Base-by-base conservation (phyloP, 2,329 filamentous ascomycete species). In the Penicillium sp. region DNA sequence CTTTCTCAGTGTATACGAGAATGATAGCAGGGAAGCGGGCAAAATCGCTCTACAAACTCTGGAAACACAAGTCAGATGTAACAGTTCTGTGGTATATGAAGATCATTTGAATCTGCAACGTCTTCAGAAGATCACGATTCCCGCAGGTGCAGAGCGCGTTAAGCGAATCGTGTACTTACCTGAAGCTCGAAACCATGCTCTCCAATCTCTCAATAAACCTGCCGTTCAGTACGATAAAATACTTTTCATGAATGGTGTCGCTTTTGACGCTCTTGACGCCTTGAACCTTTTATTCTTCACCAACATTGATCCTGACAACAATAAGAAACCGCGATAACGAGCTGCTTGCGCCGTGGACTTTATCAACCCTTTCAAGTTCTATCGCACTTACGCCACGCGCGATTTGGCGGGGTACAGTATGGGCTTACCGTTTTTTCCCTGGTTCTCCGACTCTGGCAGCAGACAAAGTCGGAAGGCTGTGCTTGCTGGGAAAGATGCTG, bases 321-420 rank as follows among this genome's bases (percentile, higher is more conserved):
- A 81, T 29, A 88, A 88, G 5, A 74, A 76, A n/a, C 70, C 84
- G 0, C 77, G 81, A 49, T 92, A 92, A 70, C 84, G 88, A 9
- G 87, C 90, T 4, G 89, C 88, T 2, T 92, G 90, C 70, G 88
- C 88, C 0, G 82, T 90, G 17, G 90, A 93, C 77, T 92, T 89
- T 70, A 87, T 88, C 71, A 86, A 87, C 64, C 85, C 89, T 0
- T 87, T 91, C 76, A 88, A 90, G 65, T 91, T 90, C 72, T 93
- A 93, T 75, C 91, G 93, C 73, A 87, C 89, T 0, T 92, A 90
- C 74, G 90, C 90, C 2, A 88, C 88, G 35, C 82, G 90, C 29
- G 90, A 92, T 70, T 76, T 84, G 2, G 87, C 91, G 66, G 90
- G 90, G 0, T 89, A 85, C 70, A 84, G 84, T 23, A 86, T 88